Evolutionary conservation across 2,329 filamentous ascomycete genomes (phyloP).

Genomic region (Colletotrichum sp.): DNA sequence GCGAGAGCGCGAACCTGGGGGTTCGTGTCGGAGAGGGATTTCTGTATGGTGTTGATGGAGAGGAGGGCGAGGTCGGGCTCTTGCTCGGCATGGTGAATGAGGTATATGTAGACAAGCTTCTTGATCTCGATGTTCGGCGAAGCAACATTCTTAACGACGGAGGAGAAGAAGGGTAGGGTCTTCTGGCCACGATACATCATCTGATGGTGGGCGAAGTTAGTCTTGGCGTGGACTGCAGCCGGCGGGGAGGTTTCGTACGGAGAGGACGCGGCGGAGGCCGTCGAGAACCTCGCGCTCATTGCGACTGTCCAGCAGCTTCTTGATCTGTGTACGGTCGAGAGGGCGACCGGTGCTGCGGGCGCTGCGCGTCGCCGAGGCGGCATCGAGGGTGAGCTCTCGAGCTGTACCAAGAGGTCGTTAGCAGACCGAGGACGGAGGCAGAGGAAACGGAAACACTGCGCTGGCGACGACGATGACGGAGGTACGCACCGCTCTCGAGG

Average conservation of each 20-base stretch:
- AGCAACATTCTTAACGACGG: constrained; percentile 96
- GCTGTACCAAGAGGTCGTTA: constrained; percentile 56
- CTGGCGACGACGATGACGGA: not conserved
- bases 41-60: constrained; percentile 98
- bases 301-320: constrained; percentile 92
- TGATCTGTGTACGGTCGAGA: constrained; percentile 82
- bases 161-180: constrained; percentile 93
- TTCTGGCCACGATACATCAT: constrained; percentile 95
- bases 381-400: constrained; percentile 96
- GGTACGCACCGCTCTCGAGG: constrained; percentile 83
- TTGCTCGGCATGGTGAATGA: constrained; percentile 94
- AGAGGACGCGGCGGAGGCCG: constrained; percentile 85
- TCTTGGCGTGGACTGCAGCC: constrained; percentile 9
- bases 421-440: constrained; percentile 13
- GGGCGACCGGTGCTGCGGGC: constrained; percentile 66
- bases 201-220: constrained; percentile 48
- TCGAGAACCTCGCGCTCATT: constrained; percentile 93
- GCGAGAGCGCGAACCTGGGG: constrained; percentile 91
- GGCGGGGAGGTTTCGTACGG: constrained; percentile 54
- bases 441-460: not conserved
- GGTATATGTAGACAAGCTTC: constrained; percentile 98
- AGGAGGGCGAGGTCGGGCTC: constrained; percentile 94
- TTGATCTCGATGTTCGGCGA: constrained; percentile 94
- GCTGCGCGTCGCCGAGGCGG: constrained; percentile 83
- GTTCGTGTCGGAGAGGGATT: constrained; percentile 91